A percentile compares a stretch with the other conserved stretches of the same genome.
phyloP scores from a whole-genome alignment of 805 yeast genomes.

The Metschnikowia bowlesiae region DNA sequence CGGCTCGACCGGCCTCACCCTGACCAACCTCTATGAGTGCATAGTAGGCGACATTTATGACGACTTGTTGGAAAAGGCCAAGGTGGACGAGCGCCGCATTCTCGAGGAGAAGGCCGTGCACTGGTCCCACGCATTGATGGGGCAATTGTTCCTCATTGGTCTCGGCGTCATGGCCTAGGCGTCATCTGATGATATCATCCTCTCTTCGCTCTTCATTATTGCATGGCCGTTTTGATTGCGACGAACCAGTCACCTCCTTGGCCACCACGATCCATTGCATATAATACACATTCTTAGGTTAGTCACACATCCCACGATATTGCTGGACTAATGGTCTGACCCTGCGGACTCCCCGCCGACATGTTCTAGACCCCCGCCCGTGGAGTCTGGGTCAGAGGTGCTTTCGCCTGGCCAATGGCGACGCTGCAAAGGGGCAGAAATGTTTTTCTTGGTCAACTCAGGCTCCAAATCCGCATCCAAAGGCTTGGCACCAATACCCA shows the following conservation, averaged over 20 bases:
- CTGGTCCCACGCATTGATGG: slow-evolving; percentile 59
- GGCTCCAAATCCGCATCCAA: slow-evolving; percentile 27
- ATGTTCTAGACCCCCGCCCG: no score
- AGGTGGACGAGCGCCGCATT: slow-evolving; percentile 48
- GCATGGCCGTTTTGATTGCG: no score
- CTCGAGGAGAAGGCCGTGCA: slow-evolving; percentile 41
- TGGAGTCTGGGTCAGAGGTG: no score
- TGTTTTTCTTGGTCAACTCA: slow-evolving; percentile 25
- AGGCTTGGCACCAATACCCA: slow-evolving; percentile 43
- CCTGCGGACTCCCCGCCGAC: no score
- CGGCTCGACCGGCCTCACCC: slow-evolving; percentile 30
- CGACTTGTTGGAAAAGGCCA: slow-evolving; percentile 50
- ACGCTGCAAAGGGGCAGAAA: slow-evolving; percentile 9
- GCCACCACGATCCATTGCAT: no score
- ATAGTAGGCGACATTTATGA: slow-evolving; percentile 55
- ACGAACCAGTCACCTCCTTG: no score
- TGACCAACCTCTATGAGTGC: slow-evolving; percentile 47
- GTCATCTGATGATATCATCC: no score
- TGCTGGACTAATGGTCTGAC: no score
- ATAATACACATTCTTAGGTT: no score
- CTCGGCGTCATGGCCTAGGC: slow-evolving; percentile 44
- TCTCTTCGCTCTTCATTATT: no score
- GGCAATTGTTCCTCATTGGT: slow-evolving; percentile 55
- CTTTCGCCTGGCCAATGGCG: no score
- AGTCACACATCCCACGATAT: no score